Evolutionary conservation across 768 basidiomycete species (phyloP).

Genomic region (Podaxis pistillaris): DNA sequence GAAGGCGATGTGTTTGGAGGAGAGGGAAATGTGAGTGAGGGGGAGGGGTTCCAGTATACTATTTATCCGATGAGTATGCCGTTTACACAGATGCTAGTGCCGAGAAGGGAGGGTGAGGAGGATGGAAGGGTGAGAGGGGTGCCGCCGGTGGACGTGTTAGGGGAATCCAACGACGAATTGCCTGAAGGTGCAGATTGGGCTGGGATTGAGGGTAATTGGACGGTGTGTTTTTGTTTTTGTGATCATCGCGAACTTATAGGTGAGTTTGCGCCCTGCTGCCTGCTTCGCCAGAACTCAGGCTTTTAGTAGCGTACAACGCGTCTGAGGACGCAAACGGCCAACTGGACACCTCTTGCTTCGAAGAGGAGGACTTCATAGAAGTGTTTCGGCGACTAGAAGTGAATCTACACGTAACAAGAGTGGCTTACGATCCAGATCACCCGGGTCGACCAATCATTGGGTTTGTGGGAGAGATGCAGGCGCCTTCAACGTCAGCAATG

Average conservation of each 20-base stretch:
- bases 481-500: slow-evolving; percentile 42
- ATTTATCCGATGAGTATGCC: slow-evolving; percentile 51
- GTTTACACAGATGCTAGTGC: slow-evolving; percentile 51
- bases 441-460: slow-evolving; percentile 53
- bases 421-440: slow-evolving; percentile 43
- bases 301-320: slow-evolving; percentile 47
- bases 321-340: slow-evolving; percentile 15
- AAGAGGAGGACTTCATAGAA: slow-evolving; percentile 48
- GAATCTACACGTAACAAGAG: slow-evolving; percentile 39
- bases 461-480: slow-evolving; percentile 51
- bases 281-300: neutral
- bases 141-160: slow-evolving; percentile 17
- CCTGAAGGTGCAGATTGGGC: slow-evolving; percentile 46
- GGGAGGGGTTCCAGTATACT: slow-evolving; percentile 31
- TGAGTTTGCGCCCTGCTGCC: slow-evolving; percentile 33
- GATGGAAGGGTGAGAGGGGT: slow-evolving; percentile 24
- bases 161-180: slow-evolving; percentile 23
- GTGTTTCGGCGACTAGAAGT: slow-evolving; percentile 49
- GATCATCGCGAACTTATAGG: slow-evolving; percentile 67
- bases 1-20: slow-evolving; percentile 18
- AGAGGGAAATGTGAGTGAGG: slow-evolving; percentile 12
- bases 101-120: slow-evolving; percentile 26
- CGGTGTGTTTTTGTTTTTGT: slow-evolving; percentile 62
- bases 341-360: slow-evolving; percentile 44
- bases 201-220: slow-evolving; percentile 59